Base-by-base conservation (phyloP, 202 grass and related monocot genomes). In the Schoenoplectus triqueter region DNA sequence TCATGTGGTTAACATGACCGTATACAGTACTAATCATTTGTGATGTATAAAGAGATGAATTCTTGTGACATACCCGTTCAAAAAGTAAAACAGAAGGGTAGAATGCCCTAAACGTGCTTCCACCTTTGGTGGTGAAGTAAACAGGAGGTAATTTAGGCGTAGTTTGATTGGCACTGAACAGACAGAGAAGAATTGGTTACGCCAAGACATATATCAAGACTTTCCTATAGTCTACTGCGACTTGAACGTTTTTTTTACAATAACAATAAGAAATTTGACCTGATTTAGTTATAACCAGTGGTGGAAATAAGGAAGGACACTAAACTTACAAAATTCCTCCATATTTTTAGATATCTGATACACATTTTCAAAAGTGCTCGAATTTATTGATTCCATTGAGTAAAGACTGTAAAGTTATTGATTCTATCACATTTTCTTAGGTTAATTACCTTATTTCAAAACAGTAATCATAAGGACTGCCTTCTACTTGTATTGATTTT, bases 41-140 rank as follows among this genome's bases (percentile, higher is more conserved):
- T 22, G 52, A 13, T n/a, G 60, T 71, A 70, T 72, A 66, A 2
- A 77, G 21, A 55, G 48, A 39, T 15, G 51, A 77, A 7, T 57
- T 64, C 10, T 9, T 0, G 0, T 48, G 10, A 2, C 42, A 22
- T 78, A 1, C 5, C 67, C 2, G 0, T 4, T 13, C 9, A 19
- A 0, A 0, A 0, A 88, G 0, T 2, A 3, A 0, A 46, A 92
- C 0, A 61, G 69, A 0, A 3, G 89, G 84, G 0, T 0, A 0
- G 2, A 40, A 70, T 11, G 85, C 89, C 3, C 86, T 70, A 82
- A 93, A 95, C 3, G 2, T 1, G 80, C 89, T 86, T 5, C 91
- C 91, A n/a, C 89, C 91, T 2, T 17, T 47, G n/a, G 93, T 78
- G 4, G 70, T 88, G 10, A 95, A 83, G 86, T 64, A 85, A 66